Base-by-base conservation (phyloP, 495 filamentous ascomycete species). In the Talaromyces trachyspermus region DNA sequence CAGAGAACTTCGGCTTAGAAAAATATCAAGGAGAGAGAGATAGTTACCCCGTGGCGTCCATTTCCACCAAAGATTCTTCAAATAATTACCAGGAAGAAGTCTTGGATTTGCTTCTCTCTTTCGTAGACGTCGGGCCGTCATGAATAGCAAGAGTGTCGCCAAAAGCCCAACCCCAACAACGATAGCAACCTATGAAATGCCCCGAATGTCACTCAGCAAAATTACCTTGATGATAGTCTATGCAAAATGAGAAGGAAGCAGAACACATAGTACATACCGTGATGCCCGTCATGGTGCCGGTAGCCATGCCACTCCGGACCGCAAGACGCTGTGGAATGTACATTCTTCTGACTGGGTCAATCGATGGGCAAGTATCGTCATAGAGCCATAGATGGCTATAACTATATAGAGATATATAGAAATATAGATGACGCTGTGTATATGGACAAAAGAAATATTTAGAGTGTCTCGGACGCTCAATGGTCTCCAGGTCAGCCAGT, bases 21-120 rank as follows among this genome's bases (percentile, higher is more conserved):
- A n/a, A n/a, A n/a, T n/a, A n/a, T n/a, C n/a, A n/a, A n/a, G n/a
- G n/a, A n/a, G n/a, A n/a, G n/a, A n/a, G n/a, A n/a, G n/a, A n/a
- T n/a, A n/a, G n/a, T n/a, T 35, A 8, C 20, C 54, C 15, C 58
- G 68, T 1, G 75, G 77, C 5, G 62, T 65, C 83, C 82, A 85
- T 48, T 66, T 63, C 33, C 66, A 67, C 83, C 83, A 86, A 65
- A 69, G 63, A 11, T 61, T 65, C 54, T 84, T 85, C 43, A 85
- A 51, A 36, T 60, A 74, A 30, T 66, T 61, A 0, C 74, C 76
- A 10, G 80, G 83, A 24, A 83, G 62, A 53, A 76, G 81, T 60
- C 70, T 76, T 14, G 77, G 79, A 30, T 76, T 68, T 32, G 66
- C 72, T 46, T 74, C 55, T 51, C 63, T 61, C 37, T 65, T 63